Conservation (phyloP, 495 filamentous ascomycete genomes). For the Baudoinia panamericana region DNA sequence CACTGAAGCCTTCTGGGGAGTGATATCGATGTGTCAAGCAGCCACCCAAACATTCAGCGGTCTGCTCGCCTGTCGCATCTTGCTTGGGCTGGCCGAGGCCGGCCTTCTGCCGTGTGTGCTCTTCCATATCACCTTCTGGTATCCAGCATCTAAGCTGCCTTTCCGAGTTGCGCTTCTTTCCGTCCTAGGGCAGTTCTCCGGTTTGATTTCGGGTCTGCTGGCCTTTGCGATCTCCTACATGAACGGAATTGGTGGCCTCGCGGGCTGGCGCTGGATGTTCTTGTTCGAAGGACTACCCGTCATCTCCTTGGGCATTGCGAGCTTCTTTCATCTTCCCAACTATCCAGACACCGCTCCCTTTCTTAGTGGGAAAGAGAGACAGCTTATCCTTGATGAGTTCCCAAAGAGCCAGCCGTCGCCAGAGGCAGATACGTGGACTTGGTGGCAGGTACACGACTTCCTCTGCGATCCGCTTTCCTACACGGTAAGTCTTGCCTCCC, state of each 20-base stretch:
- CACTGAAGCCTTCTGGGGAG: not conserved
- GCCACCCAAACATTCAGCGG: slow-evolving; percentile 33
- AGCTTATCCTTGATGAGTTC: not conserved
- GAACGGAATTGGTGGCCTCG: slow-evolving; percentile 15
- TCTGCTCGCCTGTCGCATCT: slow-evolving; percentile 38
- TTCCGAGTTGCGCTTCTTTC: slow-evolving; percentile 16
- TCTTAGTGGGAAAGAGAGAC: slow-evolving; percentile 2
- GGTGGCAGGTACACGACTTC: not conserved
- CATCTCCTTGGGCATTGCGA: not conserved
- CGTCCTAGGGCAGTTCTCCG: slow-evolving; percentile 1
- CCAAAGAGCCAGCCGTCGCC: slow-evolving; percentile 1
- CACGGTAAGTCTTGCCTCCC: slow-evolving; percentile 2
- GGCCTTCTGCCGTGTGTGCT: slow-evolving; percentile 23
- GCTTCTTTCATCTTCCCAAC: slow-evolving; percentile 5
- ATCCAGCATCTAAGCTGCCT: slow-evolving; percentile 7
- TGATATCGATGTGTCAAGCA: slow-evolving; percentile 15
- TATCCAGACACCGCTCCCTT: slow-evolving; percentile 7
- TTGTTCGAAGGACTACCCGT: slow-evolving; percentile 13
- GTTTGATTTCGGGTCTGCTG: slow-evolving; percentile 6
- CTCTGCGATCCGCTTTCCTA: slow-evolving; percentile 1
- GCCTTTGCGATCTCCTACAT: slow-evolving; percentile 7
- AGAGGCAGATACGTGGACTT: slow-evolving; percentile 2
- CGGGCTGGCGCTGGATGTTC: slow-evolving; percentile 8
- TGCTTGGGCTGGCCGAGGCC: slow-evolving; percentile 43
- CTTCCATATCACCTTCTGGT: slow-evolving; percentile 17